A percentile compares a stretch with the other conserved stretches of the same genome.
Evolutionary conservation across 1,284 basidiomycete species (phyloP).

Genomic region (Athelia sp.): DNA sequence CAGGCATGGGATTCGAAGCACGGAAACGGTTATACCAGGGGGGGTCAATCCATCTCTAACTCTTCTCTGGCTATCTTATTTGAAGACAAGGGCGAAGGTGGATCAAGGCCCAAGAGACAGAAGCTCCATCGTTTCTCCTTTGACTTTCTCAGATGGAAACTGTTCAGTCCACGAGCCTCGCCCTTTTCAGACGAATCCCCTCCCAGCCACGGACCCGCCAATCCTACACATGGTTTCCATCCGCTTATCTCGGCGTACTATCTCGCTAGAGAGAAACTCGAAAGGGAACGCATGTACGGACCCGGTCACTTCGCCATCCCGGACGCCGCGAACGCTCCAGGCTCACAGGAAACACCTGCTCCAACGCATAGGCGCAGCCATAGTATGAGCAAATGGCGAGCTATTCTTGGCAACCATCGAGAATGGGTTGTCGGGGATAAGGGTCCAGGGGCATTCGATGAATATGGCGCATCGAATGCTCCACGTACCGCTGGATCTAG

Average conservation of each 20-base stretch:
- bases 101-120: slow-evolving; percentile 43
- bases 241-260: slow-evolving; percentile 96
- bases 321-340: slow-evolving; percentile 7
- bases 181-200: slow-evolving; percentile 52
- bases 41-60: slow-evolving; percentile 52
- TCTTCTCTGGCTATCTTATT: slow-evolving; percentile 66
- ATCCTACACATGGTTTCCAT: slow-evolving; percentile 92
- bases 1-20: slow-evolving; percentile 75
- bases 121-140: slow-evolving; percentile 80
- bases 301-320: slow-evolving; percentile 83
- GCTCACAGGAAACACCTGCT: slow-evolving; percentile 19
- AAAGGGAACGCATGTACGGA: slow-evolving; percentile 90
- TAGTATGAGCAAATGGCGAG: slow-evolving; percentile 70
- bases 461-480: slow-evolving; percentile 31
- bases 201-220: slow-evolving; percentile 53
- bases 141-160: slow-evolving; percentile 90
- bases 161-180: slow-evolving; percentile 53
- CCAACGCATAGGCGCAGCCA: slow-evolving; percentile 69
- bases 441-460: slow-evolving; percentile 32
- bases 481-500: slow-evolving; percentile 60
- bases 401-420: slow-evolving; percentile 26
- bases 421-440: slow-evolving; percentile 44
- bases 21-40: slow-evolving; percentile 21
- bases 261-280: slow-evolving; percentile 91
- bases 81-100: slow-evolving; percentile 41